Conservation (phyloP, 352 stramenopile genomes). For the Phytophthora macrochlamydospora region DNA sequence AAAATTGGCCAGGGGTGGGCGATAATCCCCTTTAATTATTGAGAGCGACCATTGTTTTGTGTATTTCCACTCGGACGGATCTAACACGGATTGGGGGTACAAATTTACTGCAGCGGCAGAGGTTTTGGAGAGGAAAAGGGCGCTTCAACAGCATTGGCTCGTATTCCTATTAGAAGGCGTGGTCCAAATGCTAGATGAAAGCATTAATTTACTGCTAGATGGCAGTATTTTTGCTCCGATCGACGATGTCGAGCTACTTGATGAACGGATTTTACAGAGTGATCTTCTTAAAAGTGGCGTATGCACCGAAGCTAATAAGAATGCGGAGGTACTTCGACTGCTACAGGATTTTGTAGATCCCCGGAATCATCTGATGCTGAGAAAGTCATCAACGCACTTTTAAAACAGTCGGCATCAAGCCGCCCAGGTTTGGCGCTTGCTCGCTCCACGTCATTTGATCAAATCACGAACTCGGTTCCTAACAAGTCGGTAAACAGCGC, state of each 20-base stretch:
- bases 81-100: constrained; percentile 86
- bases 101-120: constrained; percentile 76
- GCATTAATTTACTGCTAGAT: constrained; percentile 53
- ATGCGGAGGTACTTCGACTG: constrained; percentile 58
- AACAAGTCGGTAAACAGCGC: constrained; percentile 58
- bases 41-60: constrained; percentile 82
- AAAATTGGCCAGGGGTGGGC: constrained; percentile 83
- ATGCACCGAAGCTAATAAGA: constrained; percentile 48
- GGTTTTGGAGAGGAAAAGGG: constrained; percentile 63
- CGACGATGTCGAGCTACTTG: constrained; percentile 49
- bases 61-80: constrained; percentile 84
- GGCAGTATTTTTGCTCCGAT: constrained; percentile 53
- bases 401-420: constrained; percentile 23
- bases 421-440: constrained; percentile 19
- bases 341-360: constrained; percentile 64
- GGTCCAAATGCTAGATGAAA: constrained; percentile 58
- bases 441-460: constrained; percentile 46
- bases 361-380: constrained; percentile 45
- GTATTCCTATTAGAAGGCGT: constrained; percentile 53
- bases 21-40: constrained; percentile 74
- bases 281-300: constrained; percentile 74
- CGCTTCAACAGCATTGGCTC: constrained; percentile 68
- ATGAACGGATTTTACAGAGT: constrained; percentile 64
- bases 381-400: constrained; percentile 48
- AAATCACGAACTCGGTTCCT: constrained; percentile 35